Evolutionary conservation across 805 yeast species (phyloP), one percentile per base, ranked within the genome.

Genomic region (Sugiyamaella mastotermitis): DNA sequence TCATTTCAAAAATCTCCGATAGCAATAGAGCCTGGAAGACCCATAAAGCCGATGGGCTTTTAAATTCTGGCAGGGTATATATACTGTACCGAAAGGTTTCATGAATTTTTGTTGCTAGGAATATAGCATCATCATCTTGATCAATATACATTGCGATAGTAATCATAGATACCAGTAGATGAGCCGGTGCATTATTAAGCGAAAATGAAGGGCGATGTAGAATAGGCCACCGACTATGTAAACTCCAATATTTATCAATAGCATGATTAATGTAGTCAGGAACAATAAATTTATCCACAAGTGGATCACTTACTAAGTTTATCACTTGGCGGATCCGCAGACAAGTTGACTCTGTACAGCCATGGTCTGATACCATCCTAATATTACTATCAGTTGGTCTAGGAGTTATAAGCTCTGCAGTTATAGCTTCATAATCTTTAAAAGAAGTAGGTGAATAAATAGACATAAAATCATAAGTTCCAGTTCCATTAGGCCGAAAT

Each of bases 1-100:
- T 71, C 38, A 85, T 82, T 55, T 85, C 95, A 53, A 77, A 80
- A 61, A 79, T 78, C 52, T 85, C 95, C 13, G 87, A 57, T 46
- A 86, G 56, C 39, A 82, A 58, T 45, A 85, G 65, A 49, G 84
- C 68, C 57, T 86, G 95, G 36, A 86, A 67, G 7, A 86, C 73
- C 81, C 88, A 85, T 5, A 81, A 62, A 43, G 71, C 70, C 0
- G 86, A 80, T 0, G 95, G 94, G 1, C 90, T 79, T 41, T 73
- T 76, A 55, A 84, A 85, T 38, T 77, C 83, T 4, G 77, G 78
- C 37, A 79, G 74, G 31, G 78, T 71, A 50, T 83, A 83, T 2
- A 83, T 68, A 21, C 70, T 61, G 68, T 77, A 80, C 35, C 94
- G 61, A 19, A 83, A 57, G 0, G 88, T 78, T 19, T 53, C 62